A percentile compares a stretch with the other conserved stretches of the same genome.
Conservation (phyloP, 2,329 filamentous ascomycete species). For the Cercospora beticola region DNA sequence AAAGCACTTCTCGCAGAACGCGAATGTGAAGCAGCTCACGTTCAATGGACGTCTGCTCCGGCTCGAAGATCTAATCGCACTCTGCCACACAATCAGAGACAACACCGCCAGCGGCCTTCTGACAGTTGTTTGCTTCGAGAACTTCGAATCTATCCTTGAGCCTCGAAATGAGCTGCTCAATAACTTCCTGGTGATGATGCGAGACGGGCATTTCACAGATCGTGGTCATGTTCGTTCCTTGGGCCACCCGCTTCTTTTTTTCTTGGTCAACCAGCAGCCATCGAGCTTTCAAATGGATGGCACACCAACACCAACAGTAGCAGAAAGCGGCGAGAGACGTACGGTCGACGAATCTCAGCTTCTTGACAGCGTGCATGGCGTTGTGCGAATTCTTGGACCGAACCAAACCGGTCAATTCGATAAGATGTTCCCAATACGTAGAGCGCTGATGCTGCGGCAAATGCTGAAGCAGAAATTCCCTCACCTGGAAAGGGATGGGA, state of each 20-base stretch:
- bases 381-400: slow-evolving; percentile 35
- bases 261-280: slow-evolving; percentile 36
- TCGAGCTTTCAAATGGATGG: slow-evolving; percentile 24
- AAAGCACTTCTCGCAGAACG: slow-evolving; percentile 28
- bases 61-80: slow-evolving; percentile 30
- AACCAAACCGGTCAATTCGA: slow-evolving; percentile 34
- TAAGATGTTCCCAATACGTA: slow-evolving; percentile 34
- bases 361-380: slow-evolving; percentile 37
- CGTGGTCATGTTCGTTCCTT: slow-evolving; percentile 30
- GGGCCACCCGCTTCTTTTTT: slow-evolving; percentile 35
- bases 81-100: slow-evolving; percentile 37
- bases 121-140: slow-evolving; percentile 36
- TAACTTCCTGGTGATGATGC: slow-evolving; percentile 35
- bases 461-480: slow-evolving; percentile 36
- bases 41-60: slow-evolving; percentile 36
- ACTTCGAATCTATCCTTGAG: slow-evolving; percentile 35
- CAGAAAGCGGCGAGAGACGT: slow-evolving; percentile 25
- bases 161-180: slow-evolving; percentile 30
- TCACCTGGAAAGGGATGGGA: slow-evolving; percentile 33
- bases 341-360: slow-evolving; percentile 32
- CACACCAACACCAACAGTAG: slow-evolving; percentile 31
- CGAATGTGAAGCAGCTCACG: slow-evolving; percentile 27
- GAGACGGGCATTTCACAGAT: slow-evolving; percentile 35
- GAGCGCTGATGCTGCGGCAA: slow-evolving; percentile 38
- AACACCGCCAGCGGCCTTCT: slow-evolving; percentile 30